Percentiles rank a stretch among this genome's conserved stretches.
phyloP scores from a whole-genome alignment of 768 basidiomycete genomes.

The Lentinula detonsa region DNA sequence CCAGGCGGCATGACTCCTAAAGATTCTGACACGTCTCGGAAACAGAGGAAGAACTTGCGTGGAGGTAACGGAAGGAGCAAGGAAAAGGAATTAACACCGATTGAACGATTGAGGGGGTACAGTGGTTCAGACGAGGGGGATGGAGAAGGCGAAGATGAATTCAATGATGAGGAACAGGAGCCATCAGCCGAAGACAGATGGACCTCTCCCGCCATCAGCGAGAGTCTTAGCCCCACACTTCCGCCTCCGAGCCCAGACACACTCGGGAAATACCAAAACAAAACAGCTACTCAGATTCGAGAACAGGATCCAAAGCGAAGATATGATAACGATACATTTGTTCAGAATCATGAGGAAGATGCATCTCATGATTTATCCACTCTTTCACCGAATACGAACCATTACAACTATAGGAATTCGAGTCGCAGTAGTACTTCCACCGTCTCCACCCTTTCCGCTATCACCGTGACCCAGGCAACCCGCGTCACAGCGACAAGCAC shows the following conservation, averaged over 20 bases:
- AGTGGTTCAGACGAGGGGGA: not conserved
- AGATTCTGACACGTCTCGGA: conserved; percentile 28
- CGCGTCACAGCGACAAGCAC: conserved; percentile 20
- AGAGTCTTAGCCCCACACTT: conserved; percentile 20
- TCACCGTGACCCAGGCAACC: conserved; percentile 31
- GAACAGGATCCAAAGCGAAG: not conserved
- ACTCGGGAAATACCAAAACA: not conserved
- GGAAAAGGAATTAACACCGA: conserved; percentile 12
- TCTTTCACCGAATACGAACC: conserved; percentile 12
- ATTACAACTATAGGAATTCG: conserved; percentile 27
- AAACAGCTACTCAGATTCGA: not conserved
- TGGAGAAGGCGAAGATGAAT: conserved; percentile 9
- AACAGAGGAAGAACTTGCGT: not conserved
- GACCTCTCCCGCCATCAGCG: conserved; percentile 18
- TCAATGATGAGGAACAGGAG: conserved; percentile 13
- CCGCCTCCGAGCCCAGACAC: conserved; percentile 13
- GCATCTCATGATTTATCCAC: conserved; percentile 12
- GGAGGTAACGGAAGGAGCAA: conserved; percentile 5
- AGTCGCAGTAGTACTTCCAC: conserved; percentile 41
- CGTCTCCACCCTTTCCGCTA: conserved; percentile 36
- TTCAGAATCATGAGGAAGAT: conserved; percentile 6
- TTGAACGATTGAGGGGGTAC: conserved; percentile 12
- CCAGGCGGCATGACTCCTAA: not conserved
- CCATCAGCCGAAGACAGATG: not conserved
- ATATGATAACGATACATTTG: not conserved